Evolutionary conservation across 2,329 filamentous ascomycete species (phyloP), one percentile per base, ranked within the genome.

Genomic region (Epichloe glyceriae): DNA sequence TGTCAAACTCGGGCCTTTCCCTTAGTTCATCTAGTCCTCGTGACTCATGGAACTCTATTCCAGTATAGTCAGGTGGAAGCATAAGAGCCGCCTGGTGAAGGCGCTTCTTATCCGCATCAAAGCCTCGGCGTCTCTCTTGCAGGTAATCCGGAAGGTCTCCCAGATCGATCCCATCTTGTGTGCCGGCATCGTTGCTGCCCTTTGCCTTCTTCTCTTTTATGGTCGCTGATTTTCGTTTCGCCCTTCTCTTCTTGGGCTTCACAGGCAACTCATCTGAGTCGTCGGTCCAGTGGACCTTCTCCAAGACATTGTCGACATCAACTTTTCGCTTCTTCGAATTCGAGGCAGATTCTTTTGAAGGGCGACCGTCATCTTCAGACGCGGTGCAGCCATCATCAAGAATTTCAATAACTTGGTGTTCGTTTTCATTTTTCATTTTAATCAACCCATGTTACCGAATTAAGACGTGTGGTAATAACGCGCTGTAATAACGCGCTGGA

Each of bases 41-140:
- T 0, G 53, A 57, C 30, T 80, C 71, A 53, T 78, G 79, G 56
- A 95, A 90, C 10, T 85, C 74, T 15, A 96, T 73, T 46, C 83
- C 82, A 1, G 82, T 77, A 61, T 85, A 95, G 46, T 79, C 77
- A 0, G 93, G 93, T 0, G 93, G 88, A 2, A 94, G 65, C 54
- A 79, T 82, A 42, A 96, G 70, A 0, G 85, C 88, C 5, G 78
- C 79, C 50, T 85, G 78, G 52, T 81, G 79, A 45, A 89, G 68
- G 30, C 65, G 65, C 37, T 80, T 72, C 45, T 70, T 70, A n/a
- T 75, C 71, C 44, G 74, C 69, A 50, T 93, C 84, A 60, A 95
- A 90, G 20, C 74, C 68, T n/a, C 66, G 70, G 22, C 85, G 77
- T n/a, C 91, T 78, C 20, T 76, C 67, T 55, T 77, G 74, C 30